A percentile compares a stretch with the other conserved stretches of the same genome.
Conservation (phyloP, 2,329 filamentous ascomycete genomes). For the Aspergillus arachidicola region DNA sequence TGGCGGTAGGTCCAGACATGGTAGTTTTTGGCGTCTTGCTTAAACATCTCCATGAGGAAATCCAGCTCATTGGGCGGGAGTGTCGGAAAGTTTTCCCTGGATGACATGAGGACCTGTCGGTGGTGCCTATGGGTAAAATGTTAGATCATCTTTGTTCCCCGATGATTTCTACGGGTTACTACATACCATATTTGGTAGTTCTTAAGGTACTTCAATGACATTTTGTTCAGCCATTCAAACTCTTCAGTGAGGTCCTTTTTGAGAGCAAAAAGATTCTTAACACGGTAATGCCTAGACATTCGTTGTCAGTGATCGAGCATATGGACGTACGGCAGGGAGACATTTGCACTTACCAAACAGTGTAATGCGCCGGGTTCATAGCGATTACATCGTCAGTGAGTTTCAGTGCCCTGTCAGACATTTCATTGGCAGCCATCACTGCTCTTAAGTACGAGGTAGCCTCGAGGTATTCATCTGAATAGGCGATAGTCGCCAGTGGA, state of each 20-base stretch:
- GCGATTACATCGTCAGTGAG: slow-evolving; percentile 88
- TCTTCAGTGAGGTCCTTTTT: slow-evolving; percentile 69
- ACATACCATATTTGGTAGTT: slow-evolving; percentile 94
- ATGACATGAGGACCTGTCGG: slow-evolving; percentile 58
- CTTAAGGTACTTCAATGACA: slow-evolving; percentile 83
- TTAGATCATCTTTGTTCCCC: neutral
- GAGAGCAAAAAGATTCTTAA: slow-evolving; percentile 72
- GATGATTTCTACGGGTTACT: neutral
- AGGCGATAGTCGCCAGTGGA: slow-evolving; percentile 90
- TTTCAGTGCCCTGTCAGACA: slow-evolving; percentile 73
- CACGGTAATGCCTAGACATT: slow-evolving; percentile 72
- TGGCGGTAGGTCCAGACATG: slow-evolving; percentile 98
- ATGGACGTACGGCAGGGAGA: neutral
- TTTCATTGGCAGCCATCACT: slow-evolving; percentile 86
- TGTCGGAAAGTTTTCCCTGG: slow-evolving; percentile 47
- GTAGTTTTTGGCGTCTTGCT: slow-evolving; percentile 91
- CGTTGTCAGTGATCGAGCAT: slow-evolving; percentile 11
- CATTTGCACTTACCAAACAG: slow-evolving; percentile 71
- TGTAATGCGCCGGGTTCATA: slow-evolving; percentile 97
- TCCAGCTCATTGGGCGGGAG: slow-evolving; percentile 68
- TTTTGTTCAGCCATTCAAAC: slow-evolving; percentile 80
- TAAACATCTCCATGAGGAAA: slow-evolving; percentile 81
- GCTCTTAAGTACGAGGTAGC: slow-evolving; percentile 92
- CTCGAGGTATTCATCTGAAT: slow-evolving; percentile 85
- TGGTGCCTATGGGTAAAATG: slow-evolving; percentile 54